phyloP scores from a whole-genome alignment of 2,329 filamentous ascomycete genomes.

The Periconia digitata region DNA sequence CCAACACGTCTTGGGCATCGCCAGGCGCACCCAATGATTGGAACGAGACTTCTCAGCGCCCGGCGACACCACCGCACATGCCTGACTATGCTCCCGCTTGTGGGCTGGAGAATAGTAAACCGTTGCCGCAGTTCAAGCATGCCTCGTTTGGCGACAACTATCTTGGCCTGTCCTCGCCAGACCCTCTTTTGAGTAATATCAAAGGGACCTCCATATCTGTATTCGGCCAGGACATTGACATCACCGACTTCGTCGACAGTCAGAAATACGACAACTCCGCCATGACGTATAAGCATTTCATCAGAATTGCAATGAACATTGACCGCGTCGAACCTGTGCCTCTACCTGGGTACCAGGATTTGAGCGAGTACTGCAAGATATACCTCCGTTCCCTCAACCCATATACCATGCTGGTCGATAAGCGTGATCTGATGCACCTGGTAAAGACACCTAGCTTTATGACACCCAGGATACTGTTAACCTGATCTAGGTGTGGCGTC shows the following conservation, averaged over 20 bases:
- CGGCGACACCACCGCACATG: conserved; percentile 26
- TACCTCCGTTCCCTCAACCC: conserved; percentile 73
- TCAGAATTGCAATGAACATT: conserved; percentile 63
- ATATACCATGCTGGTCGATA: conserved; percentile 76
- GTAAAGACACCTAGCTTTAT: conserved; percentile 54
- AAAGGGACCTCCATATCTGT: conserved; percentile 76
- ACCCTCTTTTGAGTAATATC: conserved; percentile 69
- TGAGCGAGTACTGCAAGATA: conserved; percentile 70
- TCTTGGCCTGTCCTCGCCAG: conserved; percentile 65
- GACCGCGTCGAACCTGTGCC: conserved; percentile 57
- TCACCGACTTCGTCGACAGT: conserved; percentile 68
- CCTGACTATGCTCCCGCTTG: conserved; percentile 27
- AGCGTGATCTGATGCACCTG: conserved; percentile 69
- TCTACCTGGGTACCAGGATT: conserved; percentile 64
- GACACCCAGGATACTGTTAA: conserved; percentile 2
- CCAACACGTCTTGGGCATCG: conserved; percentile 20
- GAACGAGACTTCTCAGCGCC: conserved; percentile 20
- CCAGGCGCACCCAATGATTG: conserved; percentile 20
- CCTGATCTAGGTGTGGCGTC: conserved; percentile 61
- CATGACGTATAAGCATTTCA: conserved; percentile 71
- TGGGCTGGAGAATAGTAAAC: conserved; percentile 17
- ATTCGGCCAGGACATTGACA: conserved; percentile 77
- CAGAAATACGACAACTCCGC: conserved; percentile 59
- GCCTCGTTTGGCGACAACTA: conserved; percentile 62
- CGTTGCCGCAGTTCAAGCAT: conserved; percentile 51